Evolutionary conservation across 495 filamentous ascomycete species (phyloP).

Genomic region (Tuber indicum): DNA sequence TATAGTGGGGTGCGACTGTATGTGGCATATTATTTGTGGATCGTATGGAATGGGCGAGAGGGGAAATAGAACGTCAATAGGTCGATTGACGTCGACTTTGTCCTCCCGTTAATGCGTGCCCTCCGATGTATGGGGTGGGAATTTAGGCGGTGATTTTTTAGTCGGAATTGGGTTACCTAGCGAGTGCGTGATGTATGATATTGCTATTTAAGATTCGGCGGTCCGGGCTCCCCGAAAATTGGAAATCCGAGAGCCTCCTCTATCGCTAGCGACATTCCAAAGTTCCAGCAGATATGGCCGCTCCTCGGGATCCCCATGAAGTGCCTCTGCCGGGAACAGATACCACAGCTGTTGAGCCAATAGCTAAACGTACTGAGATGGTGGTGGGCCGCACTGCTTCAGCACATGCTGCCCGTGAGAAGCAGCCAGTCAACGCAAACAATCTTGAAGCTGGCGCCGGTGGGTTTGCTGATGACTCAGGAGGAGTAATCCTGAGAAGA

Average conservation of each 20-base stretch:
- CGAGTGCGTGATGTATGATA: background rate
- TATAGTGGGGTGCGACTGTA: too few species aligned
- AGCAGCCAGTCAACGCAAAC: too few species aligned
- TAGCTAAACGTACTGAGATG: background rate
- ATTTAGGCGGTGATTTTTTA: background rate
- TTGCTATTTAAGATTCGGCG: background rate
- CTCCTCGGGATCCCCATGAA: background rate
- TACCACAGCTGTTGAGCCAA: background rate
- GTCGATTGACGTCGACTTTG: background rate
- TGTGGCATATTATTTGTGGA: background rate
- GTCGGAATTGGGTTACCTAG: background rate
- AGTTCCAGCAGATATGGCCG: background rate
- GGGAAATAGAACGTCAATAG: background rate
- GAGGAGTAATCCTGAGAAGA: too few species aligned
- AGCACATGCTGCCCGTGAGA: background rate
- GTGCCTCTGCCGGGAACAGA: background rate
- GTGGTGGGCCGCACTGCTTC: background rate
- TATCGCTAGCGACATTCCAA: too few species aligned
- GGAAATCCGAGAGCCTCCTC: background rate
- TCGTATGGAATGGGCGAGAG: background rate
- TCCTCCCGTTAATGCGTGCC: background rate
- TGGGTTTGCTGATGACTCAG: too few species aligned
- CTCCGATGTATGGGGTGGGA: background rate
- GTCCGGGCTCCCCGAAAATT: background rate
- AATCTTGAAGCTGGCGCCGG: too few species aligned